A percentile compares a stretch with the other conserved stretches of the same genome.
Evolutionary conservation across 805 yeast genomes (phyloP).

Genomic region (Torulaspora indica): DNA sequence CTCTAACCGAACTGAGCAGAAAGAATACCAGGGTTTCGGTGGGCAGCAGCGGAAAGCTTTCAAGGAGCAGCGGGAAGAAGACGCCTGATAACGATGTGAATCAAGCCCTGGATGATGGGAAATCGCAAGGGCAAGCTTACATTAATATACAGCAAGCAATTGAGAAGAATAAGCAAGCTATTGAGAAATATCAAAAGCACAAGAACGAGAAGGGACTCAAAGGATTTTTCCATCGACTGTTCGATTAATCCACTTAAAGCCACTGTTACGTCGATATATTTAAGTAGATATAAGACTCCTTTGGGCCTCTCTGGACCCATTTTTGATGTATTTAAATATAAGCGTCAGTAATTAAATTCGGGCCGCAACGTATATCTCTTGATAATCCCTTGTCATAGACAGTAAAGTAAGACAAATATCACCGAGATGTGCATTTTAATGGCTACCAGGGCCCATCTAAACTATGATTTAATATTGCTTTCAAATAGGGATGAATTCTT

Average conservation of each 20-base stretch:
- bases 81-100: not conserved
- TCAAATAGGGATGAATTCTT: constrained; percentile 88
- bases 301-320: no score
- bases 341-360: not conserved
- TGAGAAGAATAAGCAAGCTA: constrained; percentile 32
- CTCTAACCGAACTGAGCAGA: constrained; percentile 52
- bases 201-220: constrained; percentile 22
- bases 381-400: not conserved
- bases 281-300: no score
- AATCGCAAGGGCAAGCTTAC: not conserved
- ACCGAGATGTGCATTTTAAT: constrained; percentile 73
- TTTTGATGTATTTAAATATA: not conserved
- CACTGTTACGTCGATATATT: no score
- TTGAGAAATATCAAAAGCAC: constrained; percentile 28
- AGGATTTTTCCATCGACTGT: constrained; percentile 26
- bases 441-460: constrained; percentile 62
- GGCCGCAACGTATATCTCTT: not conserved
- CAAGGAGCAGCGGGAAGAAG: constrained; percentile 2
- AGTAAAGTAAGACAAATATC: not conserved
- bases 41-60: constrained; percentile 5
- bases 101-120: constrained; percentile 5
- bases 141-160: constrained; percentile 30
- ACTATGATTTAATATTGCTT: constrained; percentile 67
- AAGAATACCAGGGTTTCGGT: constrained; percentile 22
- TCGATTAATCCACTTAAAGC: no score